A percentile compares a stretch with the other conserved stretches of the same genome.
These are phyloP conservation scores for Aspergillus ostianus DNA, from an alignment of 495 filamentous ascomycete genomes.

Conservation along the genomic window DNA sequence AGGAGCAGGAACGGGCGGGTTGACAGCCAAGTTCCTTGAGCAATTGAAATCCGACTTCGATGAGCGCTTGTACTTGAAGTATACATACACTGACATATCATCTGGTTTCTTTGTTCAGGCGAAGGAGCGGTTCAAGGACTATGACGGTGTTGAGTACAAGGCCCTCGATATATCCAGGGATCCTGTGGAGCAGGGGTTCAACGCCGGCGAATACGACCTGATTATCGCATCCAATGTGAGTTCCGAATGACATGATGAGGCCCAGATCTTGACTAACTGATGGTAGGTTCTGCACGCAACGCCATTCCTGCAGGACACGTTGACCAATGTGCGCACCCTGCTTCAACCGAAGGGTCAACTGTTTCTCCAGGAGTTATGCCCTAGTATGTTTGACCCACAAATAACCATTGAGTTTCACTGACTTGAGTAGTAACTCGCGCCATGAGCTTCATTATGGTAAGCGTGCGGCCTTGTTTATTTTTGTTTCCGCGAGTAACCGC, in stretches of 20 bases:
- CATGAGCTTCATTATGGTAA: background rate
- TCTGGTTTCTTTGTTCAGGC: constrained; percentile 49
- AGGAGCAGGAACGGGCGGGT: constrained; percentile 44
- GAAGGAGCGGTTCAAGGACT: constrained; percentile 37
- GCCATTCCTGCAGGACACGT: constrained; percentile 25
- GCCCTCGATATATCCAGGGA: constrained; percentile 38
- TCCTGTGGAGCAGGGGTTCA: constrained; percentile 47
- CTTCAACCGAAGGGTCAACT: constrained; percentile 25
- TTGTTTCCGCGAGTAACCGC: too few relatives aligned
- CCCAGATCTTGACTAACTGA: background rate
- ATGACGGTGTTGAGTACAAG: constrained; percentile 39
- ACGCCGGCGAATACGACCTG: constrained; percentile 46
- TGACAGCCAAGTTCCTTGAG: constrained; percentile 33
- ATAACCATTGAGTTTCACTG: background rate
- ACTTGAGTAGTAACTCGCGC: background rate
- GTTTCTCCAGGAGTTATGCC: constrained; percentile 29
- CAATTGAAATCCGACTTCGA: constrained; percentile 6
- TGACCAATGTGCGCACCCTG: constrained; percentile 36
- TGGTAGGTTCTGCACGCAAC: constrained; percentile 44
- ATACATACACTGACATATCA: constrained; percentile 38
- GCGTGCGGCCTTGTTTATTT: background rate
- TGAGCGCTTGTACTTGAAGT: constrained; percentile 13
- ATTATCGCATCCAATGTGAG: constrained; percentile 44
- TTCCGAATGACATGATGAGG: background rate
- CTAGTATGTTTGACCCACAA: background rate